Conservation (phyloP, 441 rosid genomes). For the Hypseocharis bilobata region DNA sequence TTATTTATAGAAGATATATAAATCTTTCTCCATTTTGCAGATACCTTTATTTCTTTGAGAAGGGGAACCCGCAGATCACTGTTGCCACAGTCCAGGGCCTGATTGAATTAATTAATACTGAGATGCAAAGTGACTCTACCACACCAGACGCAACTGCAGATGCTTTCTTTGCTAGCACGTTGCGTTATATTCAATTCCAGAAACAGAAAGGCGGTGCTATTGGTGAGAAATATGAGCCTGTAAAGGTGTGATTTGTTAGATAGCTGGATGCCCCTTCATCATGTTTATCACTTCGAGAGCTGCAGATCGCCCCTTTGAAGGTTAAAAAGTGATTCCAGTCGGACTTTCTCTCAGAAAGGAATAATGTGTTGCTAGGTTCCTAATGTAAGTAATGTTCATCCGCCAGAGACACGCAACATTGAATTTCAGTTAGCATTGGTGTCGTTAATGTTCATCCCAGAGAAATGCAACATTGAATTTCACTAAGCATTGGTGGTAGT, state of each 20-base stretch:
- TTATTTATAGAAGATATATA: neutral
- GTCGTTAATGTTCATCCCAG: too few relatives aligned
- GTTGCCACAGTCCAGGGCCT: slow-evolving; percentile 67
- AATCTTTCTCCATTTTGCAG: slow-evolving; percentile 30
- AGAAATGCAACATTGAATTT: too few relatives aligned
- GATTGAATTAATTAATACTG: slow-evolving; percentile 60
- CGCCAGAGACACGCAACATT: neutral
- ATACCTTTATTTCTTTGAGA: slow-evolving; percentile 84
- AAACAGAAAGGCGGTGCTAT: slow-evolving; percentile 87
- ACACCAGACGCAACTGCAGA: slow-evolving; percentile 55
- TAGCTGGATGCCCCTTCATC: too few relatives aligned
- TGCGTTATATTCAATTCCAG: slow-evolving; percentile 74
- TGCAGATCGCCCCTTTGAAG: too few relatives aligned
- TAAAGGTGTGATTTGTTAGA: slow-evolving; percentile 44
- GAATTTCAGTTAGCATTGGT: neutral
- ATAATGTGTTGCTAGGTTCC: too few relatives aligned
- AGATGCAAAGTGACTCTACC: slow-evolving; percentile 61
- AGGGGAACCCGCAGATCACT: slow-evolving; percentile 65
- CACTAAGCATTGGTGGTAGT: too few relatives aligned
- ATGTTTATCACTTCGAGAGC: too few relatives aligned
- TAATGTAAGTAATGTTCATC: too few relatives aligned
- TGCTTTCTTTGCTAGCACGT: slow-evolving; percentile 73
- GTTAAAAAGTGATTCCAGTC: too few relatives aligned
- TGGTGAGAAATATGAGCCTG: slow-evolving; percentile 65
- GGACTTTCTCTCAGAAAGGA: too few relatives aligned